These are phyloP conservation scores for Rhizopogon roseolus DNA, from an alignment of 768 basidiomycete genomes.

Conservation along the genomic window DNA sequence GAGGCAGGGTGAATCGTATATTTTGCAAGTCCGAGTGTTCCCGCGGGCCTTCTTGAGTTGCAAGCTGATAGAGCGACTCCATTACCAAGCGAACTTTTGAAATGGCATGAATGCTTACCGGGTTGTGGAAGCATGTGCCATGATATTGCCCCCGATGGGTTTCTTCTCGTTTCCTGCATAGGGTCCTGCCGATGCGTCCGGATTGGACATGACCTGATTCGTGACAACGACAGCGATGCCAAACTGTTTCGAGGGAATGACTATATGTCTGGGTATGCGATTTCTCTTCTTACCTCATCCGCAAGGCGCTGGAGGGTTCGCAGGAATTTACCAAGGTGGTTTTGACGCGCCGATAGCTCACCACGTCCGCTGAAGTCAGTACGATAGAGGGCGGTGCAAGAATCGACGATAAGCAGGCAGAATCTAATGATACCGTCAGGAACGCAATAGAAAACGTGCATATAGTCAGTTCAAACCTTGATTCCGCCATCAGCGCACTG, in stretches of 20 bases:
- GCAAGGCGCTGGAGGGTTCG: constrained; percentile 90
- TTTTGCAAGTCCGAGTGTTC: constrained; percentile 90
- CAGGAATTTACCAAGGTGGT: constrained; percentile 93
- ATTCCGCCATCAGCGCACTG: constrained; percentile 98
- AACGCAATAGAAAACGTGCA: constrained; percentile 10
- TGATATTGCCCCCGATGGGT: constrained; percentile 98
- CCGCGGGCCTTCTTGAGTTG: constrained; percentile 92
- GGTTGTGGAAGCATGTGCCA: constrained; percentile 98
- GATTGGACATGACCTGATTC: constrained; percentile 99
- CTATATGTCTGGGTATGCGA: constrained; percentile 1
- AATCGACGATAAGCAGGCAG: constrained; percentile 94
- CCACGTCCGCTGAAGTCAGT: constrained; percentile 96
- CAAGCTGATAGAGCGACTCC: constrained; percentile 41
- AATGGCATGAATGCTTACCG: constrained; percentile 44
- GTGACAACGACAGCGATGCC: constrained; percentile 97
- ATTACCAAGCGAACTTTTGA: neutral
- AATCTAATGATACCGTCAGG: constrained; percentile 51
- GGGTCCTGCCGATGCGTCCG: constrained; percentile 88
- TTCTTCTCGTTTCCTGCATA: constrained; percentile 93
- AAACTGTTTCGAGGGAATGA: constrained; percentile 50
- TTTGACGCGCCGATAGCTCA: constrained; percentile 91
- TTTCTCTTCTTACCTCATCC: constrained; percentile 70
- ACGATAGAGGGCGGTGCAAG: constrained; percentile 91
- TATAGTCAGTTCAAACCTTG: constrained; percentile 53
- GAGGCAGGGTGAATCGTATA: constrained; percentile 96